Evolutionary conservation across 306 rosid species (phyloP).

Genomic region (Rosa chinensis): DNA sequence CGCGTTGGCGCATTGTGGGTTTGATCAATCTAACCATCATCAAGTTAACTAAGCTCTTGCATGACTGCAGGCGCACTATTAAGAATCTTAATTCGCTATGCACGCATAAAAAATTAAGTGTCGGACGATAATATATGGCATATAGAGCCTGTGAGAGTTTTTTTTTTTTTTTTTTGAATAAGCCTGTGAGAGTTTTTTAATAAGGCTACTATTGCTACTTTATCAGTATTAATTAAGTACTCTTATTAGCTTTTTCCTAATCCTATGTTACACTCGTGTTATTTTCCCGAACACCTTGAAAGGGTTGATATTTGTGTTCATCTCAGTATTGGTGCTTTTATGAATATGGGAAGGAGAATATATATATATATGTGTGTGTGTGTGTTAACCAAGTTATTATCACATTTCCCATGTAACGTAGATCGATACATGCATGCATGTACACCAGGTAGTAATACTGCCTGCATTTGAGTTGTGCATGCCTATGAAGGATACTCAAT

Average conservation of each 20-base stretch:
- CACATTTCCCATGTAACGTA: background rate
- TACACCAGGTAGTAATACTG: background rate
- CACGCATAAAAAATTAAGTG: background rate
- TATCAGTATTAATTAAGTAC: background rate
- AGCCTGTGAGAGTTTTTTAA: background rate
- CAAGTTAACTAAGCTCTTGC: background rate
- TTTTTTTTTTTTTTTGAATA: too few species aligned
- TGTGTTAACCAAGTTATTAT: background rate
- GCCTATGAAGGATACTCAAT: background rate
- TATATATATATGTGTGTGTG: background rate
- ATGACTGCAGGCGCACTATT: background rate
- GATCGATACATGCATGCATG: background rate
- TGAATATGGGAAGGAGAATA: background rate
- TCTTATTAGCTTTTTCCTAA: background rate
- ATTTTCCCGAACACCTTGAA: background rate
- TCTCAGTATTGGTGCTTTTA: background rate
- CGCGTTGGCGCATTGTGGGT: constrained; percentile 90
- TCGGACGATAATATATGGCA: background rate
- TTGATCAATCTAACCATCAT: constrained; percentile 6
- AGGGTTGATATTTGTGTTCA: background rate
- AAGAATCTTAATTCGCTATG: background rate
- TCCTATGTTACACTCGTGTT: background rate
- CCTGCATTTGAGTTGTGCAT: background rate
- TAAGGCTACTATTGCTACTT: background rate
- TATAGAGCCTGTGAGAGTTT: background rate